A percentile compares a stretch with the other conserved stretches of the same genome.
Conservation (phyloP, 2,329 filamentous ascomycete genomes). For the Exophiala bonariae region DNA sequence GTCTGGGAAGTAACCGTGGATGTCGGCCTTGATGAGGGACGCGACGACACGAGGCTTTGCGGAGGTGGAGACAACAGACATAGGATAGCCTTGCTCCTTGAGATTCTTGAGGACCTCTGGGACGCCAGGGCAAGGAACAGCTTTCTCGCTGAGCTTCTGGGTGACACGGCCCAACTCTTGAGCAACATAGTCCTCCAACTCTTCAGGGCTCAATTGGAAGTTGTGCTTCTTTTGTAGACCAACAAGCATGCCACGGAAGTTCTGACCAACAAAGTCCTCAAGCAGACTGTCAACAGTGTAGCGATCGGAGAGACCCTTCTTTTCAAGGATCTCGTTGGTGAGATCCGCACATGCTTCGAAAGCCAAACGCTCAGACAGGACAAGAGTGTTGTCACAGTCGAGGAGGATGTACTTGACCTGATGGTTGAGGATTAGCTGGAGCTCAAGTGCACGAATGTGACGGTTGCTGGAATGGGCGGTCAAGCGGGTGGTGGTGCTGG, state of each 20-base stretch:
- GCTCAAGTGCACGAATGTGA: neutral
- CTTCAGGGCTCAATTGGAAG: constrained; percentile 68
- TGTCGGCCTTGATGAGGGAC: constrained; percentile 76
- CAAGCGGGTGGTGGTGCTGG: constrained; percentile 2
- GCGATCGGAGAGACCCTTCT: constrained; percentile 62
- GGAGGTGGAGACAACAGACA: constrained; percentile 80
- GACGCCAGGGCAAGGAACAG: constrained; percentile 69
- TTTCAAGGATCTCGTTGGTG: constrained; percentile 80
- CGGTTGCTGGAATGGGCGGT: constrained; percentile 11
- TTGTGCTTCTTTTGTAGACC: constrained; percentile 75
- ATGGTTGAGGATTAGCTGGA: constrained; percentile 4
- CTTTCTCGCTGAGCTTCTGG: constrained; percentile 70
- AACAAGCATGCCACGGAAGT: constrained; percentile 79
- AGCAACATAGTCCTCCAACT: constrained; percentile 74
- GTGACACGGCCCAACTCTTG: constrained; percentile 83
- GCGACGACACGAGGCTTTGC: constrained; percentile 78
- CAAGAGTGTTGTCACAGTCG: constrained; percentile 85
- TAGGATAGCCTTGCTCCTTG: constrained; percentile 61
- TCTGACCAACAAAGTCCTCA: constrained; percentile 86
- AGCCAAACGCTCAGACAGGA: constrained; percentile 85
- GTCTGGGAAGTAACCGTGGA: constrained; percentile 75
- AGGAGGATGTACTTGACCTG: constrained; percentile 72
- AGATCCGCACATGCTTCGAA: constrained; percentile 91
- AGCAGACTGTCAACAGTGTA: constrained; percentile 82
- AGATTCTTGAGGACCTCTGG: constrained; percentile 69